phyloP scores from a whole-genome alignment of 495 filamentous ascomycete genomes.

The Schizothecium vesticola region DNA sequence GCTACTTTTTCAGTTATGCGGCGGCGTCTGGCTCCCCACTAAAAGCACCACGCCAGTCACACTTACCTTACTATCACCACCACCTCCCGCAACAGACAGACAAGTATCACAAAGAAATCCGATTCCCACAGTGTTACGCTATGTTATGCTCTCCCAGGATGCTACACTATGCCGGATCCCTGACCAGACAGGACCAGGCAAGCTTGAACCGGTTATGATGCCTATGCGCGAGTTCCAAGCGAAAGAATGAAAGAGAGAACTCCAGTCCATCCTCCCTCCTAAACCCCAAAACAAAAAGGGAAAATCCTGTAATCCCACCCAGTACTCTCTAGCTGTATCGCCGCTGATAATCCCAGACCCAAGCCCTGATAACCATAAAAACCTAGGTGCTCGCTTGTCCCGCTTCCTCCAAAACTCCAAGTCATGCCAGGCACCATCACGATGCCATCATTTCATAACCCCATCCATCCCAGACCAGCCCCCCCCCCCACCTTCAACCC shows the following conservation, averaged over 20 bases:
- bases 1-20: no score
- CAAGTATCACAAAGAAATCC: background rate
- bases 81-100: background rate
- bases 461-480: background rate
- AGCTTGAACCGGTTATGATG: background rate
- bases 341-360: background rate
- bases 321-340: background rate
- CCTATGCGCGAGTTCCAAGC: background rate
- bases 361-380: background rate
- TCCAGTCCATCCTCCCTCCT: background rate
- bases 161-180: background rate
- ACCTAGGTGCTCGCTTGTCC: background rate
- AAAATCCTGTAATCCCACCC: background rate
- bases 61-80: no score
- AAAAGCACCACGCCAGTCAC: no score
- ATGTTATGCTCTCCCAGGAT: background rate
- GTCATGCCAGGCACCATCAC: background rate
- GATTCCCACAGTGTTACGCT: background rate
- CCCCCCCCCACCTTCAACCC: background rate
- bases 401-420: background rate
- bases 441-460: background rate
- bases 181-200: background rate
- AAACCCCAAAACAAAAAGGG: background rate
- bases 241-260: background rate
- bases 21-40: no score